Percentiles rank a stretch among this genome's conserved stretches.
phyloP scores from a whole-genome alignment of 164 flowering plant genomes.

The Protea cynaroides region DNA sequence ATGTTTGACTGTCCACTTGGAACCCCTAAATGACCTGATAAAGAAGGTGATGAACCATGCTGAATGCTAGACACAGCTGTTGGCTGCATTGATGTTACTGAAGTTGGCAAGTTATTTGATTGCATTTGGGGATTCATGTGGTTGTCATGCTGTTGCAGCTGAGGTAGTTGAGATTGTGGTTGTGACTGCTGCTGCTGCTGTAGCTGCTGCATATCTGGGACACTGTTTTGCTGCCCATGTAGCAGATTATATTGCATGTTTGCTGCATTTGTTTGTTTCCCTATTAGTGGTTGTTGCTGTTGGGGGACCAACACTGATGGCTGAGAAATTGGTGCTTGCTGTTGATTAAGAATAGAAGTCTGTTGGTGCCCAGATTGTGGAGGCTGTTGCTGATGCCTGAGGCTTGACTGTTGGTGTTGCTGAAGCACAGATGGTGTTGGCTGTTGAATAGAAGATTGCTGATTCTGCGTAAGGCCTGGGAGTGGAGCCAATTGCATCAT shows the following conservation, averaged over 20 bases:
- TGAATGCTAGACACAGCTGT: constrained; percentile 37
- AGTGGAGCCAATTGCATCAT: constrained; percentile 43
- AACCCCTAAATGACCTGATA: constrained; percentile 30
- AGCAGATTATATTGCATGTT: constrained; percentile 67
- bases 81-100: constrained; percentile 42
- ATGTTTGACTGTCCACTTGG: constrained; percentile 46
- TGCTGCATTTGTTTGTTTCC: constrained; percentile 47
- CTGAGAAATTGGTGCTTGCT: constrained; percentile 51
- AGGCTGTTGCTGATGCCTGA: constrained; percentile 58
- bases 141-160: constrained; percentile 59
- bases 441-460: constrained; percentile 55
- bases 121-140: constrained; percentile 69
- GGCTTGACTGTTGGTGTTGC: constrained; percentile 56
- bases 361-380: constrained; percentile 42
- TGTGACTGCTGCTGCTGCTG: constrained; percentile 20
- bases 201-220: constrained; percentile 13
- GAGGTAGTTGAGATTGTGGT: constrained; percentile 47
- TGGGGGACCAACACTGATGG: constrained; percentile 42
- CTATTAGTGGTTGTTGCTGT: constrained; percentile 51
- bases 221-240: constrained; percentile 39
- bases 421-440: constrained; percentile 51
- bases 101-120: constrained; percentile 41
- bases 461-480: constrained; percentile 57
- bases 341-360: constrained; percentile 48
- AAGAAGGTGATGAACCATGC: constrained; percentile 41